Evolutionary conservation across 148 eudicot species (phyloP), one percentile per base, ranked within the genome.

Genomic region (Dysphania ambrosioides): DNA sequence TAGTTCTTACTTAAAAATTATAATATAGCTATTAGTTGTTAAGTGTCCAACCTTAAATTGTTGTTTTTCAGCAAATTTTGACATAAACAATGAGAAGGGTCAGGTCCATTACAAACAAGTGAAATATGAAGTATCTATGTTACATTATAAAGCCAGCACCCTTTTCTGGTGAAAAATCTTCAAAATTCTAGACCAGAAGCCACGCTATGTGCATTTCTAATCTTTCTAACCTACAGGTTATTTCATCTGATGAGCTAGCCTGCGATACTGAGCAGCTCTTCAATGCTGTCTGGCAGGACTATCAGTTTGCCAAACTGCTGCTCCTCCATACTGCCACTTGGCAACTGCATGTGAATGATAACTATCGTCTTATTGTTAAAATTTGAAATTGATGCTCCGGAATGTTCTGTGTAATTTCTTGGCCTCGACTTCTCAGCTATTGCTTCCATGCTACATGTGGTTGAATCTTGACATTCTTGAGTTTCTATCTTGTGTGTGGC

Each of bases 201-300:
- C n/a, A n/a, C n/a, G n/a, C n/a, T n/a, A n/a, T n/a, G n/a, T n/a
- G n/a, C n/a, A n/a, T n/a, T n/a, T n/a, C n/a, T n/a, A n/a, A n/a
- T n/a, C n/a, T n/a, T n/a, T 36, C 40, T 36, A 36, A 36, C 8
- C 40, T 2, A 2, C 5, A 36, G 40, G 40, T 36, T 36, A 8
- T 36, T 36, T 36, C 3, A 36, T 36, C 40, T 36, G 40, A 36
- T 36, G 40, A 42, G 49, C 87, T 78, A 91, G 88, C 98, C 96
- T 68, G 90, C 87, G 78, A 86, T 77, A 72, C 42, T 77, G 59
- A 91, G 77, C 41, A 94, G 84, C 63, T 87, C 90, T 71, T 85
- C 89, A 56, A 91, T 57, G 11, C 88, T 87, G 74, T 90, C 87
- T 78, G 97, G 97, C 74, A 94, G 83, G 64, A 79, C 56, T 24